Conservation (phyloP, 345 rosid genomes). For the Gossypium mustelinum region DNA sequence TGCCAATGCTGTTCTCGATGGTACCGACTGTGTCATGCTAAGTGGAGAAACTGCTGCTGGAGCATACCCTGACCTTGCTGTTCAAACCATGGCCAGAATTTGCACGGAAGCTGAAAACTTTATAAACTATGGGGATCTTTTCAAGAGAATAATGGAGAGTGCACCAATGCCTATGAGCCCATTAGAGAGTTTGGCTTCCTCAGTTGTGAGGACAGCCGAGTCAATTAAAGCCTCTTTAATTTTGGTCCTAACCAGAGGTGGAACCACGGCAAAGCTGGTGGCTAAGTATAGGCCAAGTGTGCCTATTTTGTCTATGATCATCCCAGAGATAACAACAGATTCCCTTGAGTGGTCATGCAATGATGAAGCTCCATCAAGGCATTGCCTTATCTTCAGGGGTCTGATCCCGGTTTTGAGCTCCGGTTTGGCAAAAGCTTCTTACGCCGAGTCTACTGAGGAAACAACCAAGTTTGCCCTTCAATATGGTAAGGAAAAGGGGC, state of each 20-base stretch:
- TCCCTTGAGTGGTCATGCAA: conserved; percentile 50
- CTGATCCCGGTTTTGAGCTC: conserved; percentile 47
- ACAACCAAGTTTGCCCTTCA: conserved; percentile 39
- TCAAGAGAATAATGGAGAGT: conserved; percentile 37
- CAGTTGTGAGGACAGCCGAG: conserved; percentile 49
- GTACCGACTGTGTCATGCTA: conserved; percentile 74
- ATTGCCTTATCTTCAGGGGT: conserved; percentile 55
- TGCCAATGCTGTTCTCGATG: conserved; percentile 74
- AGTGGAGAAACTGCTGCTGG: conserved; percentile 80
- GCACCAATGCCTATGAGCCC: conserved; percentile 53
- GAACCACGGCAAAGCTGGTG: conserved; percentile 53
- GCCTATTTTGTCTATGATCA: conserved; percentile 50
- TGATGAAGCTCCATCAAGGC: conserved; percentile 49
- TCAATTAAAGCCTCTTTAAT: conserved; percentile 42
- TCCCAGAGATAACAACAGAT: conserved; percentile 45
- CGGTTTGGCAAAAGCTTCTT: conserved; percentile 44
- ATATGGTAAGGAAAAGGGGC: conserved; percentile 43
- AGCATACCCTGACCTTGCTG: conserved; percentile 55
- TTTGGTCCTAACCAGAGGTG: conserved; percentile 53
- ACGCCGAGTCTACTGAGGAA: conserved; percentile 49
- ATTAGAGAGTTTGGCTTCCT: conserved; percentile 55
- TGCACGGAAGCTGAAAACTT: conserved; percentile 61
- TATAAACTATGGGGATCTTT: conserved; percentile 43
- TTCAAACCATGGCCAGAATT: conserved; percentile 59
- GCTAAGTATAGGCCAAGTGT: conserved; percentile 57